A percentile compares a stretch with the other conserved stretches of the same genome.
phyloP scores from a whole-genome alignment of 371 early-diverging fungal genomes.

The Dipsacomyces acuminosporus region DNA sequence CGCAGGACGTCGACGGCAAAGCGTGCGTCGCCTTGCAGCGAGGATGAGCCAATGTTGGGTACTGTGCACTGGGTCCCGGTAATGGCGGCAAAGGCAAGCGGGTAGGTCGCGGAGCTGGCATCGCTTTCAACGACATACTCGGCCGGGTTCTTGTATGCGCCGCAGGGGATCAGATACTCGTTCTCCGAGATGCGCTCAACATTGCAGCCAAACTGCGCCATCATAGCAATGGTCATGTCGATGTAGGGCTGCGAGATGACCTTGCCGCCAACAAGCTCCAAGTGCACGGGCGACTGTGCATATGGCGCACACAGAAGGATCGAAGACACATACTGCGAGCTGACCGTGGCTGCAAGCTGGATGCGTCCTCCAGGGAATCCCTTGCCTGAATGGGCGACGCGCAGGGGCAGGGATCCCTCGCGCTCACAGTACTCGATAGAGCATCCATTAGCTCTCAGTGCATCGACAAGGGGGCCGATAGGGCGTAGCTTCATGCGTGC shows the following conservation, averaged over 20 bases:
- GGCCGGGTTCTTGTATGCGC: conserved; percentile 73
- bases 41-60: conserved; percentile 82
- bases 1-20: conserved; percentile 88
- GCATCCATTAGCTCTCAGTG: conserved; percentile 76
- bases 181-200: conserved; percentile 74
- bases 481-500: conserved; percentile 97
- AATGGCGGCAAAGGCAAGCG: conserved; percentile 95
- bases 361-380: conserved; percentile 88
- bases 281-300: conserved; percentile 69
- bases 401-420: conserved; percentile 83
- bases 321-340: conserved; percentile 96
- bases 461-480: conserved; percentile 83
- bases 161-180: conserved; percentile 75
- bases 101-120: conserved; percentile 96
- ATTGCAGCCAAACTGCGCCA: conserved; percentile 85
- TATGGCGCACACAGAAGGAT: conserved; percentile 95
- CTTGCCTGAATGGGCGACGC: conserved; percentile 61
- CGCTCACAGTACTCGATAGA: conserved; percentile 71
- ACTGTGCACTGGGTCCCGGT: conserved; percentile 86
- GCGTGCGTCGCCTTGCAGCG: conserved; percentile 87
- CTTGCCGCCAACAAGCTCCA: conserved; percentile 82
- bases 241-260: conserved; percentile 98
- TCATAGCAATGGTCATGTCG: conserved; percentile 98
- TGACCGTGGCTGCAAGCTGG: conserved; percentile 84
- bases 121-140: conserved; percentile 92